Conservation (phyloP, 495 filamentous ascomycete genomes). For the Xylaria flabelliformis region DNA sequence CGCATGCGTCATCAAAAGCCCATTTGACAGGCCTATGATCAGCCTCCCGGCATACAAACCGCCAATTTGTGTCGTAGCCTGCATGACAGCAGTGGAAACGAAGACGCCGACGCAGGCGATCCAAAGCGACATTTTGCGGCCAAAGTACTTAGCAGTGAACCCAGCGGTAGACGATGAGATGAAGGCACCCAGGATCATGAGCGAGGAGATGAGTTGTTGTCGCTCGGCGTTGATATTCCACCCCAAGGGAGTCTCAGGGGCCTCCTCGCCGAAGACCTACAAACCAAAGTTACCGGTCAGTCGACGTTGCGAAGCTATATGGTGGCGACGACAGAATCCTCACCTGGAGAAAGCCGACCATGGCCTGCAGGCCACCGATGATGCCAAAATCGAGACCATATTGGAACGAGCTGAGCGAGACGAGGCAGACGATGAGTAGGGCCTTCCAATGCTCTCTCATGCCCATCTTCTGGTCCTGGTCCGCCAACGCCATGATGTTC, state of each 20-base stretch:
- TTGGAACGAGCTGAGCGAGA: slow-evolving; percentile 63
- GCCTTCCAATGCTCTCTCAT: slow-evolving; percentile 49
- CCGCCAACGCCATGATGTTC: slow-evolving; percentile 32
- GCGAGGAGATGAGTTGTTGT: slow-evolving; percentile 62
- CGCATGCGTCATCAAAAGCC: slow-evolving; percentile 64
- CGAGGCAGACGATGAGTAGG: slow-evolving; percentile 52
- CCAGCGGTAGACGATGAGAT: slow-evolving; percentile 61
- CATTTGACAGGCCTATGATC: slow-evolving; percentile 63
- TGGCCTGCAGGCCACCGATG: slow-evolving; percentile 67
- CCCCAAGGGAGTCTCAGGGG: slow-evolving; percentile 52
- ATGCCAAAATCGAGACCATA: slow-evolving; percentile 69
- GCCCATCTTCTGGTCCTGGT: slow-evolving; percentile 33
- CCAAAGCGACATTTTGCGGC: slow-evolving; percentile 58
- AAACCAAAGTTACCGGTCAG: not conserved
- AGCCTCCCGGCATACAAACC: slow-evolving; percentile 63
- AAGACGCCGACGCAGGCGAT: slow-evolving; percentile 56
- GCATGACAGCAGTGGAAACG: slow-evolving; percentile 62
- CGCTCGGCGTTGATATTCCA: slow-evolving; percentile 61
- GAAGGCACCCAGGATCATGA: slow-evolving; percentile 68
- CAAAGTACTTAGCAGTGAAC: slow-evolving; percentile 54
- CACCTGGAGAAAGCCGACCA: slow-evolving; percentile 65
- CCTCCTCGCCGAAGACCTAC: slow-evolving; percentile 50
- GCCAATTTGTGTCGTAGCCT: slow-evolving; percentile 58
- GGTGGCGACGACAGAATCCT: not conserved
- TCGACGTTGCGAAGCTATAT: slow-evolving; percentile 12